These are phyloP conservation scores for Pseudofabraea citricarpa DNA, from an alignment of 2,329 filamentous ascomycete species.

Conservation along the genomic window DNA sequence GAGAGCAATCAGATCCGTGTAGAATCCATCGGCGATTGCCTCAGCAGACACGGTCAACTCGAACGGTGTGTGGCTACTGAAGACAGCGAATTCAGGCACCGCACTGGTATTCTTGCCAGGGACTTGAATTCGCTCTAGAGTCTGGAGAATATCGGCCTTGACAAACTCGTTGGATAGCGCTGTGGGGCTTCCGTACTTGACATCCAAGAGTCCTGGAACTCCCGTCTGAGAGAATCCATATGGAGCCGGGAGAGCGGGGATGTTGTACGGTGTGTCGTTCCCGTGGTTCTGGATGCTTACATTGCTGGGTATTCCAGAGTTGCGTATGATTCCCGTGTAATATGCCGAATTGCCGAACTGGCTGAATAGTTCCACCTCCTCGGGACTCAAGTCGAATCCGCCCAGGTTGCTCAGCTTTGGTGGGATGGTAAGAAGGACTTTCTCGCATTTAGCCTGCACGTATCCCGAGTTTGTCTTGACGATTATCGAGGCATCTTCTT, in stretches of 20 bases:
- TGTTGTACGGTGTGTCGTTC: conserved; percentile 21
- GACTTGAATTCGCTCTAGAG: conserved; percentile 7
- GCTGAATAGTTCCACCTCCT: conserved; percentile 32
- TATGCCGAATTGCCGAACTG: conserved; percentile 33
- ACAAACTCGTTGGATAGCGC: conserved; percentile 10
- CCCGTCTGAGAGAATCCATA: conserved; percentile 22
- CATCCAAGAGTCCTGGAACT: conserved; percentile 8
- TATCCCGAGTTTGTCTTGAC: conserved; percentile 26
- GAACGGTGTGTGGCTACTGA: conserved; percentile 16
- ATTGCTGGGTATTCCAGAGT: conserved; percentile 29
- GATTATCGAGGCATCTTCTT: conserved; percentile 20
- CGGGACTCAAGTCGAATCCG: conserved; percentile 29
- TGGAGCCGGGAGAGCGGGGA: conserved; percentile 27
- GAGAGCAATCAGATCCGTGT: conserved; percentile 34
- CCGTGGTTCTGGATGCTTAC: conserved; percentile 23
- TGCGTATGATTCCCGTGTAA: conserved; percentile 33
- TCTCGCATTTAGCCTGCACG: conserved; percentile 31
- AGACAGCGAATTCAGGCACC: conserved; percentile 11
- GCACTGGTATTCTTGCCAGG: background rate
- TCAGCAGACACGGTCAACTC: conserved; percentile 22
- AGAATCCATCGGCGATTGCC: conserved; percentile 35
- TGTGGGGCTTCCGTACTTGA: conserved; percentile 12
- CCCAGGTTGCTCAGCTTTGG: conserved; percentile 31
- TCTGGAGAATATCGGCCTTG: conserved; percentile 9
- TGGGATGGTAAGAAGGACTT: conserved; percentile 38